Percentiles rank a stretch among this genome's conserved stretches.
phyloP scores from a whole-genome alignment of 192 early-diverging fungal genomes.

The Anaeromyces robustus region DNA sequence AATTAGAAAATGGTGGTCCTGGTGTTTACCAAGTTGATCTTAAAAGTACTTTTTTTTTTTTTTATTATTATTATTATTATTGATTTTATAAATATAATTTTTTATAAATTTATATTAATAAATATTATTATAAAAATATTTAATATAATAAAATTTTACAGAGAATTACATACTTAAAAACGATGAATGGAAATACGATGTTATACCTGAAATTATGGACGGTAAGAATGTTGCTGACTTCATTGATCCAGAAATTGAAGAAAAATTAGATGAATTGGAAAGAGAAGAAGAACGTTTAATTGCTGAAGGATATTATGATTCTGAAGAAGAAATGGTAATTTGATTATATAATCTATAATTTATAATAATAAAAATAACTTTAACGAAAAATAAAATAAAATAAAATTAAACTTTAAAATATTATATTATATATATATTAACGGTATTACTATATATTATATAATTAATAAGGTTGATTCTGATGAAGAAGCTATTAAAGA shows the following conservation, averaged over 20 bases:
- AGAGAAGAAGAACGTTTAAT: conserved; percentile 88
- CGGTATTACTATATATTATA: too few relatives aligned
- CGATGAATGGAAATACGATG: conserved; percentile 90
- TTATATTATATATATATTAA: too few relatives aligned
- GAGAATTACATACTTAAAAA: conserved; percentile 70
- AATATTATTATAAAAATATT: too few relatives aligned
- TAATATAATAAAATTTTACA: conserved; percentile 5
- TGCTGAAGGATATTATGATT: conserved; percentile 88
- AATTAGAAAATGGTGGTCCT: conserved; percentile 76
- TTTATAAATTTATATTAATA: too few relatives aligned
- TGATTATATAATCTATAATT: not conserved
- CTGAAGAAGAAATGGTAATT: conserved; percentile 44
- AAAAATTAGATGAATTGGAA: conserved; percentile 85
- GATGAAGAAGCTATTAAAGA: conserved; percentile 65
- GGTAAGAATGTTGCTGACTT: conserved; percentile 98
- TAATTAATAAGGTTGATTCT: conserved; percentile 26
- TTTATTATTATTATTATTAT: not conserved
- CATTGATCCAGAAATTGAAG: conserved; percentile 93
- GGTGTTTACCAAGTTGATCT: conserved; percentile 94
- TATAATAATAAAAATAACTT: too few relatives aligned
- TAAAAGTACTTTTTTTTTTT: conserved; percentile 39
- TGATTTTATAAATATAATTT: conserved; percentile 1
- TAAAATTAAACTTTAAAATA: too few relatives aligned
- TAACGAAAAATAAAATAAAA: too few relatives aligned
- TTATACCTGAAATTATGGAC: conserved; percentile 95